Base-by-base conservation (phyloP, 139 green algal genomes). In the Zygnema circumcarinatum region DNA sequence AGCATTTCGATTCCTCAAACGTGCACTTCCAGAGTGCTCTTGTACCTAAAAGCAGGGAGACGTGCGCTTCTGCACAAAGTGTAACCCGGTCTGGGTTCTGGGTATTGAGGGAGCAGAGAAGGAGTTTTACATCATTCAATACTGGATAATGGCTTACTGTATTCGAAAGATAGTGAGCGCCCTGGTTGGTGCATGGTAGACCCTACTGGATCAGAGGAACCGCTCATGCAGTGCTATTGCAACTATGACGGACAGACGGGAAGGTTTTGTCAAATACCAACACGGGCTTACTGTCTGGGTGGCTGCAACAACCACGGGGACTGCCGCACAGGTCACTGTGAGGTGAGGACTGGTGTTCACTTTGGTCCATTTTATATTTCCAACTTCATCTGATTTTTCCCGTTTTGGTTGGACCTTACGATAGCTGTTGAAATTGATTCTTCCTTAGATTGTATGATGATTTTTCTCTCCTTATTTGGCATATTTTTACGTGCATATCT, bases 181-280 rank as follows among this genome's bases (percentile, higher is more conserved):
- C 79, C 79, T 16, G 79, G 79, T 67, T 86, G 79, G 79, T 86
- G 79, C 79, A 86, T 79, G 62, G 68, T 38, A 38, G 53, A 80
- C 29, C 79, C 79, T 1, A n/a, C 73, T 22, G 54, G 29, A 25
- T 33, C 29, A 29, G 54, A 72, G 54, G 41, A 25, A 22, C 52
- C 53, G 0, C 1, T n/a, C 62, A 29, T 31, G 52, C 52, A 67
- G 31, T 86, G 79, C 79, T n/a, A n/a, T 3, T 81, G 52, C n/a
- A 36, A 40, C 79, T 80, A 78, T 40, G 79, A 86, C 79, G 79
- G 42, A 21, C 38, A n/a, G 0, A 29, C 35, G 29, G 79, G 79
- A 1, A 25, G 25, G 25, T 78, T 81, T 3, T 86, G 79, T 25
- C 32, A 86, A 33, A 67, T 86, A 29, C 79, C 79, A 25, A 38